Evolutionary conservation across 75 land plant species (phyloP).

Genomic region (Ceratopteris richardii): DNA sequence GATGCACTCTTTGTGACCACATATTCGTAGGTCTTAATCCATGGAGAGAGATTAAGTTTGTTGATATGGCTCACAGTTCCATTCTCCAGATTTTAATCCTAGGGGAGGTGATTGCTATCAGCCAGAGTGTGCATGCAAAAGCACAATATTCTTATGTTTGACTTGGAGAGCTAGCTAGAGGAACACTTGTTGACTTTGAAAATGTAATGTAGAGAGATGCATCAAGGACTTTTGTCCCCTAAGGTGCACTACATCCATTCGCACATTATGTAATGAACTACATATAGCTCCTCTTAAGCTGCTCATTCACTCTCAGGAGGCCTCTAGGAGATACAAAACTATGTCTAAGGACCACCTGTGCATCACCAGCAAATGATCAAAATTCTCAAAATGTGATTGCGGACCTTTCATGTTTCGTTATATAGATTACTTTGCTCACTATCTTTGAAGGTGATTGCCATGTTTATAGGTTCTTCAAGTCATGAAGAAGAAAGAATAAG

Average conservation of each 20-base stretch:
- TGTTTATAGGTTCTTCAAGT: too few species aligned
- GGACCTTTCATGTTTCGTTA: slow-evolving; percentile 8
- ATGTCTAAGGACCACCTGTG: not conserved
- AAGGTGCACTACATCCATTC: slow-evolving; percentile 65
- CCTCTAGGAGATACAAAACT: slow-evolving; percentile 29
- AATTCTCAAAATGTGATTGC: slow-evolving; percentile 3
- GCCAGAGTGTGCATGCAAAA: slow-evolving; percentile 31
- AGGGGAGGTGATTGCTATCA: slow-evolving; percentile 41
- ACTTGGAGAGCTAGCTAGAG: slow-evolving; percentile 41
- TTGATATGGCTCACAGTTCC: too few species aligned
- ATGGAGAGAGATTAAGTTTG: too few species aligned
- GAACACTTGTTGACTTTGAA: slow-evolving; percentile 55
- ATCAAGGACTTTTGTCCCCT: slow-evolving; percentile 37
- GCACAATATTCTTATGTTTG: slow-evolving; percentile 28
- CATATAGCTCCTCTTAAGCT: slow-evolving; percentile 40
- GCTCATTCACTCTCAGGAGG: slow-evolving; percentile 27
- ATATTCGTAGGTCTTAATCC: too few species aligned
- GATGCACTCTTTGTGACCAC: too few species aligned
- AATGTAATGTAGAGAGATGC: slow-evolving; percentile 47
- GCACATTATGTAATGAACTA: slow-evolving; percentile 60
- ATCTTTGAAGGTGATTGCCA: too few species aligned
- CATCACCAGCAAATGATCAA: not conserved
- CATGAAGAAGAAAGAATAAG: too few species aligned
- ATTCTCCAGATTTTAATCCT: slow-evolving; percentile 32
- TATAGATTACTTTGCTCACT: slow-evolving; percentile 12